Base-by-base conservation (phyloP, 495 filamentous ascomycete genomes). In the Lasiosphaeriaceae sp. region DNA sequence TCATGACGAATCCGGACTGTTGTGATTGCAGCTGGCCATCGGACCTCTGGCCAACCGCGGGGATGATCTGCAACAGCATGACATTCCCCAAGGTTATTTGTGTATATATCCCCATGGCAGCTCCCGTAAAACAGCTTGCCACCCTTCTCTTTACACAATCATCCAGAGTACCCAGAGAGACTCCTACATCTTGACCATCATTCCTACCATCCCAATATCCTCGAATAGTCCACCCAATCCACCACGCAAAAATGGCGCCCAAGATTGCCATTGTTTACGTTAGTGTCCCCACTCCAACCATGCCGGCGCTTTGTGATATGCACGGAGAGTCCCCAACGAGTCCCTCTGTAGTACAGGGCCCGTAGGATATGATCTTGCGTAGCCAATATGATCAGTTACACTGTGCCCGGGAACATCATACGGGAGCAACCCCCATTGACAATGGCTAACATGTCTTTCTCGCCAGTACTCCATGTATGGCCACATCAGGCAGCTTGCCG, bases 381-480 rank as follows among this genome's bases (percentile, higher is more conserved):
- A 4, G 9, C 26, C 26, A 3, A 31, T 3, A 31, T 31, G 26
- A 31, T 9, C 9, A 9, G 4, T 31, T 31, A 3, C 3, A 31
- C 26, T 3, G 26, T 31, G 26, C 26, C 26, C 26, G n/a, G n/a
- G n/a, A n/a, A 31, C 26, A 31, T 4, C 26, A 31, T 4, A 31
- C 26, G 26, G 9, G 26, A 31, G 9, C 9, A 31, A 9, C 4
- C 26, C 9, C 26, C 26, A 31, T 4, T 31, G 26, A 31, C 26
- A 14, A 7, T 24, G n/a, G 17, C 54, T 54, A 29, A 51, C 55
- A 7, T 6, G 6, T 56, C 9, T 17, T 23, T 31, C 37, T 43
- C 20, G 41, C 17, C 61, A 96, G 90, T 98, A 97, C 79, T 96
- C 93, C 61, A 89, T 90, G 80, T 98, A 95, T 75, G 93, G 94